Base-by-base conservation (phyloP, 2,329 filamentous ascomycete genomes). In the Colletotrichum simmondsii region DNA sequence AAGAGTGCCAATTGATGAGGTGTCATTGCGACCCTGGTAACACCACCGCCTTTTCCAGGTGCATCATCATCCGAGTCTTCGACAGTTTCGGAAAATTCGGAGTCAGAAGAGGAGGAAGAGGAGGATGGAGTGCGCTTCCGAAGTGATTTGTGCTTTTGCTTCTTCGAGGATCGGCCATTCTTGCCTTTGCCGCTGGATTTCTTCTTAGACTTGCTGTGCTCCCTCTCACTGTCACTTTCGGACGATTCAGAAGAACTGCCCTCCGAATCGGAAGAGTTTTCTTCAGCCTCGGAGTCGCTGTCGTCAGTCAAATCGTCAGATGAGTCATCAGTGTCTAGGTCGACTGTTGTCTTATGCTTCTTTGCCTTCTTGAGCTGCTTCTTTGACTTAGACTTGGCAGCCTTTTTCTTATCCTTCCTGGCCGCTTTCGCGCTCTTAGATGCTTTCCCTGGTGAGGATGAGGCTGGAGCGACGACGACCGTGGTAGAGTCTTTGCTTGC, bases 1-100 rank as follows among this genome's bases (percentile, higher is more conserved):
- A 68, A 71, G 12, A 58, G 12, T 53, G 62, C 65, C 19, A 62
- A 46, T n/a, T 71, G 69, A 2, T 63, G 56, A 1, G 42, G 22
- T 8, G 65, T 60, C 56, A 71, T 68, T 4, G 56, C 10, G 10
- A 69, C 65, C 11, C 69, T 62, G 54, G 46, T 68, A 46, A 68
- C 22, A 5, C 53, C 64, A 19, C 58, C 37, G 4, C 32, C 53
- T 22, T 30, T 6, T 4, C 49, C 63, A 14, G 10, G 22, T 1
- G 22, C 63, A 2, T 19, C 26, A 11, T 63, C 58, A 32, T 54
- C 49, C 4, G 65, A 35, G 3, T 52, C 56, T 8, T 42, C 52
- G 19, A 22, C 7, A 5, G 49, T 46, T 14, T 42, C 35, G 3
- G 19, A 22, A 5, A 26, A 65, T 6, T 65, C 59, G 32, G 56